These are phyloP conservation scores for Cadophora gregata DNA, from an alignment of 2,329 filamentous ascomycete genomes.

Conservation along the genomic window DNA sequence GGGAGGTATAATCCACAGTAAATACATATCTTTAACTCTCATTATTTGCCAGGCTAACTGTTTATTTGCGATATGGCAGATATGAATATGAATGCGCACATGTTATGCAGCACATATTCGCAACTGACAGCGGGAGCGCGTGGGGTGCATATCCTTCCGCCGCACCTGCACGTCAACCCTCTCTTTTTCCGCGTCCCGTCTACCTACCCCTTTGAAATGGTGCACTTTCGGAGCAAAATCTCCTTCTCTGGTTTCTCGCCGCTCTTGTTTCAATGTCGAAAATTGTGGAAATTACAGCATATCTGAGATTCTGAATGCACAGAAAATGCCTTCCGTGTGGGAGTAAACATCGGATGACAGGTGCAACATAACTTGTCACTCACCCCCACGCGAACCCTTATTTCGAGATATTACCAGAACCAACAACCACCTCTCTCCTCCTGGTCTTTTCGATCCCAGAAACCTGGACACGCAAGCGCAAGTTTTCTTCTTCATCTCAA, in stretches of 20 bases:
- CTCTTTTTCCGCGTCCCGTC: neutral
- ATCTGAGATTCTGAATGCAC: neutral
- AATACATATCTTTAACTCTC: neutral
- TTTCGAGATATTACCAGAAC: neutral
- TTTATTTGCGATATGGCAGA: neutral
- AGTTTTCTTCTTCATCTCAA: neutral
- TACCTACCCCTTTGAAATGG: neutral
- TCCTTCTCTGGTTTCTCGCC: neutral
- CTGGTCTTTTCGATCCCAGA: neutral
- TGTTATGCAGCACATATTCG: slow-evolving; percentile 2
- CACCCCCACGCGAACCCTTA: neutral
- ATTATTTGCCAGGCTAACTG: neutral
- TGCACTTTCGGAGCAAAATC: neutral
- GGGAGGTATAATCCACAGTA: neutral
- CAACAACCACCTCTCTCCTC: neutral
- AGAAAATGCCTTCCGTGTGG: no score
- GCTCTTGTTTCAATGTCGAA: neutral
- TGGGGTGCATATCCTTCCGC: slow-evolving; percentile 11
- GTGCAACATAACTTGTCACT: neutral
- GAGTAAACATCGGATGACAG: neutral
- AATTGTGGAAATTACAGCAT: neutral
- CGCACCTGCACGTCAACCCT: neutral
- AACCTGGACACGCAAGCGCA: neutral
- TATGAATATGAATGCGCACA: neutral
- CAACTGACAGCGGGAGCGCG: slow-evolving; percentile 3